Percentiles rank a stretch among this genome's conserved stretches.
phyloP scores from a whole-genome alignment of 2,329 filamentous ascomycete species.

The Tolypocladium paradoxum region DNA sequence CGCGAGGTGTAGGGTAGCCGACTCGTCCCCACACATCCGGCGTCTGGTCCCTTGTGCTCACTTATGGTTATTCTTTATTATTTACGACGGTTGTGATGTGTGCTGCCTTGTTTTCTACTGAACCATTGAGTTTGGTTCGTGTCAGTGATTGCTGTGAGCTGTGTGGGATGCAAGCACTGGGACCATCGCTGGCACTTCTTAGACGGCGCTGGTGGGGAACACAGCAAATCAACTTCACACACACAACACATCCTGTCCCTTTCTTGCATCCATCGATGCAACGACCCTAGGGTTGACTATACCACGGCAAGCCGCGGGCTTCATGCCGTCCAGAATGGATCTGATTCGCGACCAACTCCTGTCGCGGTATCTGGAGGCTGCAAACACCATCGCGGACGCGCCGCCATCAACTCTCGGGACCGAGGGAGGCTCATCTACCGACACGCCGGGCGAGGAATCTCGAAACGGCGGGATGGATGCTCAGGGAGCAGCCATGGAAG shows the following conservation, averaged over 20 bases:
- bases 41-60: background rate
- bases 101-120: background rate
- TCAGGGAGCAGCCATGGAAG: slow-evolving; percentile 9
- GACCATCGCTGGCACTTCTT: too few relatives aligned
- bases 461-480: background rate
- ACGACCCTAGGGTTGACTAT: too few relatives aligned
- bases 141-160: background rate
- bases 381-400: slow-evolving; percentile 7
- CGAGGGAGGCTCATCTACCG: background rate
- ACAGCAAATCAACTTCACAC: background rate
- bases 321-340: slow-evolving; percentile 5
- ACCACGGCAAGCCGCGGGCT: too few relatives aligned
- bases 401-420: background rate
- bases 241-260: background rate
- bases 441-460: background rate
- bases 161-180: too few relatives aligned
- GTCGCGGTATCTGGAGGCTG: slow-evolving; percentile 13
- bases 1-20: background rate
- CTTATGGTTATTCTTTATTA: background rate
- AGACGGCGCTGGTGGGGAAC: too few relatives aligned
- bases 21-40: rapidly evolving
- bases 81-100: background rate
- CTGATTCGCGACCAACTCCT: slow-evolving; percentile 11
- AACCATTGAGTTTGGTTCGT: background rate
- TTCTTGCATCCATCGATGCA: background rate